Evolutionary conservation across 805 yeast species (phyloP).

Genomic region (Cyberlindnera veronae): DNA sequence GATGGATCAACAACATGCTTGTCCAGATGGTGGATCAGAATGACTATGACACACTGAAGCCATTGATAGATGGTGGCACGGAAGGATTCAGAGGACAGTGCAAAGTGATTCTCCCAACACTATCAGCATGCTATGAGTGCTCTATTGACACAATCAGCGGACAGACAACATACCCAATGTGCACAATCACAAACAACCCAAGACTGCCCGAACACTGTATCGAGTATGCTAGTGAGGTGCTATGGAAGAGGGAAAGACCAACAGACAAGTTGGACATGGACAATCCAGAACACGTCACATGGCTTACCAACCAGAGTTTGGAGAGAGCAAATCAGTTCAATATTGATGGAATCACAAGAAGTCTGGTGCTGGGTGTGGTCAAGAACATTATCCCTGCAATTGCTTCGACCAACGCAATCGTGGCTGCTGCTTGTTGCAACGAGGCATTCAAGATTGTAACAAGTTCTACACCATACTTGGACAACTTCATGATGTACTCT

Average conservation of each 20-base stretch:
- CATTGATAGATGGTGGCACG: conserved; percentile 90
- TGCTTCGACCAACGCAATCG: conserved; percentile 89
- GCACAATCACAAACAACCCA: conserved; percentile 95
- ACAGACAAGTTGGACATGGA: conserved; percentile 62
- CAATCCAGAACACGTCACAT: conserved; percentile 56
- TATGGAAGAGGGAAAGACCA: conserved; percentile 59
- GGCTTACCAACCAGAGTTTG: conserved; percentile 54
- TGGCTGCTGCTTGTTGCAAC: conserved; percentile 85
- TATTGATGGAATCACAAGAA: conserved; percentile 67
- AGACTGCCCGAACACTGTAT: conserved; percentile 91
- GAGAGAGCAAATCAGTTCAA: conserved; percentile 60
- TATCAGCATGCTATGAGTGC: conserved; percentile 92
- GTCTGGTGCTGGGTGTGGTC: conserved; percentile 79
- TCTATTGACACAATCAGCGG: conserved; percentile 70
- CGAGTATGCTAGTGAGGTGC: conserved; percentile 79
- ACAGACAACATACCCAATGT: conserved; percentile 72
- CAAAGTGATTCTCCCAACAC: conserved; percentile 78
- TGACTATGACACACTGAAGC: conserved; percentile 47
- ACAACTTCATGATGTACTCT: conserved; percentile 82
- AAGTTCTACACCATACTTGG: conserved; percentile 58
- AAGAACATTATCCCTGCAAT: conserved; percentile 92
- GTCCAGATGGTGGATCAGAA: conserved; percentile 58
- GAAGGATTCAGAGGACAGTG: conserved; percentile 94
- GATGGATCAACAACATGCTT: conserved; percentile 79
- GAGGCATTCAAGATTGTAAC: conserved; percentile 81